Conservation (phyloP, 2,329 filamentous ascomycete genomes). For the Penicillium occitanis region DNA sequence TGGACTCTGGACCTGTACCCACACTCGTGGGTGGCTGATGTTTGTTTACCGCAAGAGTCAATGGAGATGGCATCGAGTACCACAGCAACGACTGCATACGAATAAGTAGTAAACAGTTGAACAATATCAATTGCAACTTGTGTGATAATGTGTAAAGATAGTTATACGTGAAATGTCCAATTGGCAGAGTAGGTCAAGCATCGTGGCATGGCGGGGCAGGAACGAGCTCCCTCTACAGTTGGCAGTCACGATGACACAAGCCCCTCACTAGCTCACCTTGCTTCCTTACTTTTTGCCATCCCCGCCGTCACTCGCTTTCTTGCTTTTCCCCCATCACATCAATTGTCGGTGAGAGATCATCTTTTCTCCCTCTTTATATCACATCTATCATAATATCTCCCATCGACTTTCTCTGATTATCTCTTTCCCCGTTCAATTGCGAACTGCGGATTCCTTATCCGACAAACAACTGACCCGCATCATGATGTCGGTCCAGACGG, state of each 20-base stretch:
- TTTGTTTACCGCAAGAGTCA: slow-evolving; percentile 1
- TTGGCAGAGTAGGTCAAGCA: neutral
- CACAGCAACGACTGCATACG: neutral
- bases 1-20: neutral
- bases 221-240: slow-evolving; percentile 2
- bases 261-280: neutral
- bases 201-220: slow-evolving; percentile 7
- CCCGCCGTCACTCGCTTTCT: neutral
- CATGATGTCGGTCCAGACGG: slow-evolving; percentile 72
- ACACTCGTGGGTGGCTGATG: neutral
- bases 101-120: neutral
- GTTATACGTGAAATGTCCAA: neutral
- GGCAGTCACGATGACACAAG: slow-evolving; percentile 13
- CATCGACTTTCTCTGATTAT: neutral
- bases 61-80: neutral
- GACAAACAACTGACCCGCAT: neutral
- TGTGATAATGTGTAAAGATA: neutral
- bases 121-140: neutral
- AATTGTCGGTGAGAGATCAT: slow-evolving; percentile 1
- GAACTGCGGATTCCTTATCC: slow-evolving; percentile 2
- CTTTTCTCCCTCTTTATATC: neutral
- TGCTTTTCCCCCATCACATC: neutral
- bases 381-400: neutral
- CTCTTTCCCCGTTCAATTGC: neutral
- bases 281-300: slow-evolving; percentile 7